Evolutionary conservation across 2,329 filamentous ascomycete species (phyloP).

Genomic region (Fusarium tanahbumbuense): DNA sequence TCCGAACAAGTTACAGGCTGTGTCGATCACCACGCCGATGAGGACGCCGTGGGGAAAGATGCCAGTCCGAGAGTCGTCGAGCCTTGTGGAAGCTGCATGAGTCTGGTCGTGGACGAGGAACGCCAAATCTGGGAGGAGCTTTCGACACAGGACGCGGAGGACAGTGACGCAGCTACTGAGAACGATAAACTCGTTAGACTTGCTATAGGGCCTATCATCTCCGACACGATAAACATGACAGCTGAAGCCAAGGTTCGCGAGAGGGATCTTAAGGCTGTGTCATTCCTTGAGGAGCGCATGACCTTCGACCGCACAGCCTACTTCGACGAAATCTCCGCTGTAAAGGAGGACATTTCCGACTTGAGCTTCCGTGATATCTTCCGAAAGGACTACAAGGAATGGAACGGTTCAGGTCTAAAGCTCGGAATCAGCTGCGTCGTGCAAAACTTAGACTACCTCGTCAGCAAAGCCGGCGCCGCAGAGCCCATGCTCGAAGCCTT

Average conservation of each 20-base stretch:
- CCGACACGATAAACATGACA: slow-evolving; percentile 76
- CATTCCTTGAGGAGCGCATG: slow-evolving; percentile 65
- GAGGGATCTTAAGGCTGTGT: slow-evolving; percentile 68
- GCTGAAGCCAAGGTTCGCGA: slow-evolving; percentile 73
- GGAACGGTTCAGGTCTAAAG: slow-evolving; percentile 66
- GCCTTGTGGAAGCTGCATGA: slow-evolving; percentile 78
- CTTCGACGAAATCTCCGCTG: slow-evolving; percentile 68
- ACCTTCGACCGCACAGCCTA: slow-evolving; percentile 66
- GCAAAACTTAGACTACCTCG: slow-evolving; percentile 70
- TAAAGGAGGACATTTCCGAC: slow-evolving; percentile 74
- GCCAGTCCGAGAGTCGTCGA: slow-evolving; percentile 70
- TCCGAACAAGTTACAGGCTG: slow-evolving; percentile 68
- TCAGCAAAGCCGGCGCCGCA: slow-evolving; percentile 62
- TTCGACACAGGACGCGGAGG: slow-evolving; percentile 33
- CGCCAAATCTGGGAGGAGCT: slow-evolving; percentile 67
- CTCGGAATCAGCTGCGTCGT: slow-evolving; percentile 77
- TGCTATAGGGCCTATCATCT: slow-evolving; percentile 75
- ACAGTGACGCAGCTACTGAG: slow-evolving; percentile 46
- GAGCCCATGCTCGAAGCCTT: slow-evolving; percentile 62
- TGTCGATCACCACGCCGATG: slow-evolving; percentile 85
- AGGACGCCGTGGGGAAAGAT: slow-evolving; percentile 62
- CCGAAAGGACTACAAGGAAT: slow-evolving; percentile 88
- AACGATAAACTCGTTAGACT: slow-evolving; percentile 74
- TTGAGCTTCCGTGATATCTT: slow-evolving; percentile 75
- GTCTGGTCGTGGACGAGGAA: slow-evolving; percentile 72